Evolutionary conservation across 208 protist species (phyloP), one percentile per base, ranked within the genome.

Genomic region (Crithidia fasciculata): DNA sequence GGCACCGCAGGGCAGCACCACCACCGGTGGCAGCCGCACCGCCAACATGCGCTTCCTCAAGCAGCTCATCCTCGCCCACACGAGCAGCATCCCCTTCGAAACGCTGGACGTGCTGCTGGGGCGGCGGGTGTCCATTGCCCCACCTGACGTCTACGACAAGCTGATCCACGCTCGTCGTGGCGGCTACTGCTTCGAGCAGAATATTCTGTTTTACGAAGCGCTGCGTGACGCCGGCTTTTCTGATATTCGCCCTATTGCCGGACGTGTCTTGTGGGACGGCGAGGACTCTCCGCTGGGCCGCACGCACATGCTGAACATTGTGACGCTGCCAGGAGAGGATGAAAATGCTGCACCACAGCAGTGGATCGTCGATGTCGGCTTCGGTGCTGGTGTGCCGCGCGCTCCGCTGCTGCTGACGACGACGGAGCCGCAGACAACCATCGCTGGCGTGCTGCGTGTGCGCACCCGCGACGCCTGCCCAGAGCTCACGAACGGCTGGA

Each of bases 121-220:
- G 19, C 77, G 70, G 0, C 44, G 40, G 19, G 71, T 78, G 13
- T 70, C 76, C n/a, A 53, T 81, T 12, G 56, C 77, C 36, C 47
- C 60, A 13, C 15, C 44, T 2, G 62, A 63, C 16, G 18, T 77
- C 3, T 68, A 53, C 60, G 54, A 70, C 60, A 77, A 82, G 55
- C 60, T 77, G 13, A 60, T 78, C 28, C 49, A 68, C 62, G 71
- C 76, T 8, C 8, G 65, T 4, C 76, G 76, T 9, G 69, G 76
- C 15, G 76, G 76, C 6, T 77, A 73, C 58, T 82, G 76, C 61
- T 76, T 82, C 39, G 76, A 82, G 76, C 69, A 73, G 15, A 76
- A 76, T 64, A 55, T 16, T 5, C 54, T 82, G 3, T 67, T 82
- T 40, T 13, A 69, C 15, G 47, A 67, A 8, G 76, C 63, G 2